Conservation (phyloP, 2,329 filamentous ascomycete genomes). For the Neopestalotiopsis sp. region DNA sequence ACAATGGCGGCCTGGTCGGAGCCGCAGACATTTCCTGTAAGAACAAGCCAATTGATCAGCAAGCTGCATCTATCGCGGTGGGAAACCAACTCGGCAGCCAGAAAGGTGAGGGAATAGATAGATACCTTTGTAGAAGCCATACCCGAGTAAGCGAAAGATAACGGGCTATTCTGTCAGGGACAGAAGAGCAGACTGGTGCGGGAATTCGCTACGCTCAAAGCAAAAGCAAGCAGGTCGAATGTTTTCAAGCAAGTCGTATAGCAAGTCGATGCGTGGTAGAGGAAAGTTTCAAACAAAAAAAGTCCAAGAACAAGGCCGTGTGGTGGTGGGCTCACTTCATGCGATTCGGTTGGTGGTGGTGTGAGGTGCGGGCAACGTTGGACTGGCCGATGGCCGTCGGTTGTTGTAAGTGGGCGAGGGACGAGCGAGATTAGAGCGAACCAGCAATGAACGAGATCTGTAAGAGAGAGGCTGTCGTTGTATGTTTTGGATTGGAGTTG, state of each 20-base stretch:
- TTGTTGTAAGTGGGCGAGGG: constrained; percentile 8
- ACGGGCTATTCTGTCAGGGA: not conserved
- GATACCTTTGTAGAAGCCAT: constrained; percentile 69
- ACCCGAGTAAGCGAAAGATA: constrained; percentile 39
- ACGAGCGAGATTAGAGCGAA: not conserved
- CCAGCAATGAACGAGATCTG: not conserved
- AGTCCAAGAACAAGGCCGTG: constrained; percentile 3
- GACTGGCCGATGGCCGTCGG: constrained; percentile 6
- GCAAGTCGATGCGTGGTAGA: not conserved
- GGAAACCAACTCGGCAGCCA: constrained; percentile 25
- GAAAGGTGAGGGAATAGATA: constrained; percentile 24
- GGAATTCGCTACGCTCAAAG: not conserved
- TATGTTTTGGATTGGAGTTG: not conserved
- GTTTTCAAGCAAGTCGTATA: constrained; percentile 16
- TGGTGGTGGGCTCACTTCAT: constrained; percentile 18
- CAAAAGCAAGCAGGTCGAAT: constrained; percentile 24
- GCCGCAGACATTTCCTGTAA: constrained; percentile 68
- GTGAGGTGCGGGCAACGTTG: constrained; percentile 15
- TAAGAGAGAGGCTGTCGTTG: constrained; percentile 1
- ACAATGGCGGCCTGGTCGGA: constrained; percentile 67
- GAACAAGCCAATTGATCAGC: constrained; percentile 40
- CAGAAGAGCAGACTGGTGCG: not conserved
- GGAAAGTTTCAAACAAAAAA: constrained; percentile 18
- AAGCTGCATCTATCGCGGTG: constrained; percentile 33
- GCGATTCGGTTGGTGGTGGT: constrained; percentile 12